Conservation (phyloP, 345 rosid genomes). For the Citropsis articulata region DNA sequence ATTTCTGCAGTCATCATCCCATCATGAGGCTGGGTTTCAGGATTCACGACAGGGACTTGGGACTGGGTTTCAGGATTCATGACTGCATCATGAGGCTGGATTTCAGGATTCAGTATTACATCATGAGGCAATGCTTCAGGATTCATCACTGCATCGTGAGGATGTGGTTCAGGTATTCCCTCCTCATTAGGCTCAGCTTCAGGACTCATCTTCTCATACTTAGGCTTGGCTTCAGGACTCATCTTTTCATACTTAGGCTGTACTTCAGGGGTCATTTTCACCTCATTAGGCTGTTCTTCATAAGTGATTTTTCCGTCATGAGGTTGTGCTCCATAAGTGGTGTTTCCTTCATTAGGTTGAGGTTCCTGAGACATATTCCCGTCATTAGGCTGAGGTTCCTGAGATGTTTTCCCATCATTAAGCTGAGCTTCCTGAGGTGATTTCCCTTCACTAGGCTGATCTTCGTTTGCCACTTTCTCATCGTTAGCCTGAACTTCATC, state of each 20-base stretch:
- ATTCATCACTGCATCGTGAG: background rate
- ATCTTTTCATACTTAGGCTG: background rate
- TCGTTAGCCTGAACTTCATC: background rate
- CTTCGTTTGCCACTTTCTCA: background rate
- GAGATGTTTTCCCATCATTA: background rate
- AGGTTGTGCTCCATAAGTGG: background rate
- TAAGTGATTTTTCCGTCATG: background rate
- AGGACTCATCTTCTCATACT: background rate
- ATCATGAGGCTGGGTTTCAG: background rate
- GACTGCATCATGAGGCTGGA: background rate
- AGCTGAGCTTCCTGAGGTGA: background rate
- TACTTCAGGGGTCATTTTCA: background rate
- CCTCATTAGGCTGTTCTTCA: background rate
- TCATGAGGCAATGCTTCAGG: background rate
- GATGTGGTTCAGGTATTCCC: conserved; percentile 7
- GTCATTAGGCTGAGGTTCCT: background rate
- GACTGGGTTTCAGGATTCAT: background rate
- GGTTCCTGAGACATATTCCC: background rate
- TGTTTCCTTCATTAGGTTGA: background rate
- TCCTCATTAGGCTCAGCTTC: background rate
- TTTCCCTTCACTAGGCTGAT: background rate
- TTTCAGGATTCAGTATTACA: background rate
- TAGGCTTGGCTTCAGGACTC: background rate
- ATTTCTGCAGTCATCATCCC: conserved; percentile 10
- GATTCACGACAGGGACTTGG: background rate